Evolutionary conservation across 2,329 filamentous ascomycete species (phyloP).

Genomic region (Neopestalotiopsis sp.): DNA sequence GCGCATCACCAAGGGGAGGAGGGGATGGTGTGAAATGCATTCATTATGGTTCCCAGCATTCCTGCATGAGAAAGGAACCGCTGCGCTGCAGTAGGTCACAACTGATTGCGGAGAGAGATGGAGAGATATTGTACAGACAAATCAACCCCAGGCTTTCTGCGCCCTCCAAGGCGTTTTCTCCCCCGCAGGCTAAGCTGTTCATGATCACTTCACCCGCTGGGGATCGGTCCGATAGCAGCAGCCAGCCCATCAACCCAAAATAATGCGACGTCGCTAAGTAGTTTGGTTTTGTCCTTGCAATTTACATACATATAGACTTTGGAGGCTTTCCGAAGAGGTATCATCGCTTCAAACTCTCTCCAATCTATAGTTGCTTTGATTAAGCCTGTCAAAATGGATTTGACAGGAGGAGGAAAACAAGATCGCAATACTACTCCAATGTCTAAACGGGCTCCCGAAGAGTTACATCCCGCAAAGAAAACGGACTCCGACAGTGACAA

Average conservation of each 20-base stretch:
- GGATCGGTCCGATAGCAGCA: slow-evolving; percentile 17
- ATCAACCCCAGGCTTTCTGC: slow-evolving; percentile 14
- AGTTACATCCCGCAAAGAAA: neutral
- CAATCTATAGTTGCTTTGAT: slow-evolving; percentile 7
- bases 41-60: neutral
- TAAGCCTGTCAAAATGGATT: slow-evolving; percentile 5
- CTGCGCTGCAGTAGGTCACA: neutral
- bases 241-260: neutral
- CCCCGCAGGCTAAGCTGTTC: slow-evolving; percentile 19
- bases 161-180: neutral
- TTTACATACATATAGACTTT: neutral
- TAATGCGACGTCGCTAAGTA: slow-evolving; percentile 12
- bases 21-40: neutral
- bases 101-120: slow-evolving; percentile 2
- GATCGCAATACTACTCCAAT: neutral
- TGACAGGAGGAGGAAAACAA: too few species aligned
- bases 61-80: neutral
- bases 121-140: neutral
- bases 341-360: slow-evolving; percentile 6
- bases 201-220: slow-evolving; percentile 13
- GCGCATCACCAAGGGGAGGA: neutral
- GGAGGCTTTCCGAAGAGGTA: neutral
- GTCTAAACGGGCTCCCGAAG: neutral
- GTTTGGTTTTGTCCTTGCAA: neutral
- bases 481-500: neutral